Base-by-base conservation (phyloP, 805 yeast species). In the Wickerhamiella nectarea region DNA sequence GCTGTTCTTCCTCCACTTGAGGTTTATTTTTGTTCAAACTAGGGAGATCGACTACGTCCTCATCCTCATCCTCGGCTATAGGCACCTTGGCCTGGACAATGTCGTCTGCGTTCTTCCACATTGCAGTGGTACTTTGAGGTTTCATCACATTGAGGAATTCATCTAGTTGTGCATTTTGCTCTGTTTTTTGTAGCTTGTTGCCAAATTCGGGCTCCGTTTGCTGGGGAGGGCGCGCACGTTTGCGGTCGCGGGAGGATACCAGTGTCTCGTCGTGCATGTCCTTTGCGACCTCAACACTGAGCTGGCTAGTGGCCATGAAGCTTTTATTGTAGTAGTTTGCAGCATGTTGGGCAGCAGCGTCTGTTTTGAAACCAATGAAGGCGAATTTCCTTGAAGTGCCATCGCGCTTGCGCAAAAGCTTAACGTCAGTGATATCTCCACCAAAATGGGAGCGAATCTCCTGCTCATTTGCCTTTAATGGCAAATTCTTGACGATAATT, bases 351-450 rank as follows among this genome's bases (percentile, higher is more conserved):
- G 98, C 97, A 54, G 82, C 94, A 10, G 64, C 69, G 15, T 63
- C 67, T n/a, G 76, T 68, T 54, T 76, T 78, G 61, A 73, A 91
- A 1, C 98, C 98, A 41, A 91, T 68, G 55, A 91, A 91, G 6
- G 95, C 97, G 68, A 91, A 91, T 53, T 93, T 70, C 62, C 98
- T 75, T 8, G 94, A 81, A 55, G 79, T 80, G 20, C 98, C 98
- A 51, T 74, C 75, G 52, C 80, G 70, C 51, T 80, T 83, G 54
- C 74, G 79, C 72, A 86, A 73, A 29, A 91, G 68, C 60, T 82
- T 85, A 31, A 84, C 87, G 70, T 91, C 98, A 0, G 96, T 83
- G 22, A 87, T 84, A 41, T 18, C 10, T 11, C 52, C 48, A 31
- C 66, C 59, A 56, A 89, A 89, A 56, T 78, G 85, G 24, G 71